Evolutionary conservation across 345 rosid species (phyloP).

Genomic region (Theobroma cacao): DNA sequence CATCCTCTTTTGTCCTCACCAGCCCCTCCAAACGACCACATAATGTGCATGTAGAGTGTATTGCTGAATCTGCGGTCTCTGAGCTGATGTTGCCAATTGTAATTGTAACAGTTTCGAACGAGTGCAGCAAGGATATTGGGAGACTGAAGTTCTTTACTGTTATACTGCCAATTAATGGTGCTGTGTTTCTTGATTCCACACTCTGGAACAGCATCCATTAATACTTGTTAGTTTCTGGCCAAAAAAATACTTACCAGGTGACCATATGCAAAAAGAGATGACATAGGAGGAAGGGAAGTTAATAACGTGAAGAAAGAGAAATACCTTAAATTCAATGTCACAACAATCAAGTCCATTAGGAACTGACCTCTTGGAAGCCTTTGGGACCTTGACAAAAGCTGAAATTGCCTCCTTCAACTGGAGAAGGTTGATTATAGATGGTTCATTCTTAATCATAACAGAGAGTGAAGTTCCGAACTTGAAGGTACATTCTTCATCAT

Average conservation of each 20-base stretch:
- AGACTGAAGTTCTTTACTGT: slow-evolving; percentile 14
- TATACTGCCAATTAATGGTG: slow-evolving; percentile 18
- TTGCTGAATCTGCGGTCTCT: slow-evolving; percentile 23
- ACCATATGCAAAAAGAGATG: not conserved
- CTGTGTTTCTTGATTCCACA: slow-evolving; percentile 17
- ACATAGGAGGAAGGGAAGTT: not conserved
- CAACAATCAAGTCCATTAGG: slow-evolving; percentile 25
- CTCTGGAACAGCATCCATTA: slow-evolving; percentile 15
- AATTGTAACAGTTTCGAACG: slow-evolving; percentile 1
- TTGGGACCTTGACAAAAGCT: slow-evolving; percentile 18
- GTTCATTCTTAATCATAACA: slow-evolving; percentile 22
- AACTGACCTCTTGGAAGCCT: slow-evolving; percentile 16
- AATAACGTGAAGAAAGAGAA: not conserved
- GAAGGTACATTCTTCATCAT: not conserved
- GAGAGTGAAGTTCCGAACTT: slow-evolving; percentile 13
- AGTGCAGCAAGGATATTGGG: slow-evolving; percentile 11
- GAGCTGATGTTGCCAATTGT: slow-evolving; percentile 25
- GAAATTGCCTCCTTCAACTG: slow-evolving; percentile 17
- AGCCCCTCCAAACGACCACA: slow-evolving; percentile 29
- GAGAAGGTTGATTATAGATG: slow-evolving; percentile 10
- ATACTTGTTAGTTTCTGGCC: not conserved
- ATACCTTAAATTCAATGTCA: slow-evolving; percentile 30
- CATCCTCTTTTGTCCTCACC: slow-evolving; percentile 8
- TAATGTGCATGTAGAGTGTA: slow-evolving; percentile 17
- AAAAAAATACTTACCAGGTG: not conserved